Conservation (phyloP, 371 early-diverging fungal genomes). For the Rhizopus microsporus region DNA sequence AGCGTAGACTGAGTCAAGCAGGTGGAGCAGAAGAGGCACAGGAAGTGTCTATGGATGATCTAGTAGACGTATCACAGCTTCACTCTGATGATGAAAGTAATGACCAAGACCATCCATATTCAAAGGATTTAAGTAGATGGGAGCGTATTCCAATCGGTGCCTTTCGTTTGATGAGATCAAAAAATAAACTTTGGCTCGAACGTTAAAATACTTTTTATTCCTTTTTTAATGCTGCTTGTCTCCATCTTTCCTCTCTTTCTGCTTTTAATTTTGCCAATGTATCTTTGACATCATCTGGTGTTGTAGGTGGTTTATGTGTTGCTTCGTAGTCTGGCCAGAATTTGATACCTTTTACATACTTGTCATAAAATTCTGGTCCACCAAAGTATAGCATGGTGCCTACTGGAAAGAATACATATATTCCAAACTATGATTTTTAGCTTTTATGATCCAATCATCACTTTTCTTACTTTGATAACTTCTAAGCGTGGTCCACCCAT, state of each 20-base stretch:
- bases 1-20: not conserved
- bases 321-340: conserved; percentile 54
- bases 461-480: conserved; percentile 43
- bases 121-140: conserved; percentile 61
- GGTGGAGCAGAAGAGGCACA: not conserved
- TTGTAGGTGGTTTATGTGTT: conserved; percentile 51
- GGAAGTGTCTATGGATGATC: conserved; percentile 60
- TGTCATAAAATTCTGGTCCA: conserved; percentile 54
- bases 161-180: conserved; percentile 51
- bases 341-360: conserved; percentile 49
- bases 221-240: conserved; percentile 33
- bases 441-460: not conserved
- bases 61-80: conserved; percentile 59
- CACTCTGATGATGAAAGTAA: conserved; percentile 45
- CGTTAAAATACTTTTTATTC: conserved; percentile 19
- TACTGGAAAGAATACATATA: conserved; percentile 58
- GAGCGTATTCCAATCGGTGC: conserved; percentile 65
- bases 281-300: conserved; percentile 41
- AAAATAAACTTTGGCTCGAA: conserved; percentile 48
- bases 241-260: conserved; percentile 53
- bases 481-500: conserved; percentile 58
- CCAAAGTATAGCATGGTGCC: conserved; percentile 59
- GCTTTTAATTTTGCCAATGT: conserved; percentile 43
- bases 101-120: conserved; percentile 40
- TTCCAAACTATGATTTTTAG: conserved; percentile 40